Evolutionary conservation across 2,329 filamentous ascomycete genomes (phyloP).

Genomic region (Colletotrichum chlorophyti): DNA sequence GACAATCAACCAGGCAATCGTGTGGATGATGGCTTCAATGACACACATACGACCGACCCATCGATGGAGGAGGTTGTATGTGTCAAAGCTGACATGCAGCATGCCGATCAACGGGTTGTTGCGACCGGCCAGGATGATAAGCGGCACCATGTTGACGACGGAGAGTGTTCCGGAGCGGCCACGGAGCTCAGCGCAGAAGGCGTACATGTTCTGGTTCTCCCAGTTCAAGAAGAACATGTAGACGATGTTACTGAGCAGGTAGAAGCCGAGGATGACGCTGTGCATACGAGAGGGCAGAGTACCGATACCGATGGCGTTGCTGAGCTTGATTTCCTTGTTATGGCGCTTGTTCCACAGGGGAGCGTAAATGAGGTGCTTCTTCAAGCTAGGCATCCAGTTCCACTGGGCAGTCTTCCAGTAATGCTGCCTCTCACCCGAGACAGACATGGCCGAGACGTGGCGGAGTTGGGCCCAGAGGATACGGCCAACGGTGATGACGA

Average conservation of each 20-base stretch:
- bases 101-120: constrained; percentile 90
- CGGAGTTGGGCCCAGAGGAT: constrained; percentile 63
- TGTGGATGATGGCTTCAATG: constrained; percentile 72
- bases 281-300: constrained; percentile 72
- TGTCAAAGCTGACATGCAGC: constrained; percentile 91
- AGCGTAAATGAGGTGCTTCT: constrained; percentile 68
- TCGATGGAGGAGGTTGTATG: constrained; percentile 78
- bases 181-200: constrained; percentile 81
- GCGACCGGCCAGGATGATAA: constrained; percentile 86
- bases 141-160: constrained; percentile 88
- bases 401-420: constrained; percentile 67
- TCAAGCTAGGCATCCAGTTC: constrained; percentile 67
- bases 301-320: constrained; percentile 64
- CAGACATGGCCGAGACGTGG: constrained; percentile 65
- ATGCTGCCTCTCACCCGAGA: constrained; percentile 56
- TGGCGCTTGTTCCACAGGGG: constrained; percentile 71
- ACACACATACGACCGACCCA: constrained; percentile 82
- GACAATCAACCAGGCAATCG: constrained; percentile 76
- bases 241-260: constrained; percentile 65
- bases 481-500: constrained; percentile 60
- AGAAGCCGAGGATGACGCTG: constrained; percentile 61
- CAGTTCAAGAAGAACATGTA: constrained; percentile 71
- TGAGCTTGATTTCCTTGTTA: constrained; percentile 70
- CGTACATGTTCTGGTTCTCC: constrained; percentile 61
- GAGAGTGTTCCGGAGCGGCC: constrained; percentile 84